phyloP scores from a whole-genome alignment of 176 grass and related monocot species.

The Musa schizocarpa region DNA sequence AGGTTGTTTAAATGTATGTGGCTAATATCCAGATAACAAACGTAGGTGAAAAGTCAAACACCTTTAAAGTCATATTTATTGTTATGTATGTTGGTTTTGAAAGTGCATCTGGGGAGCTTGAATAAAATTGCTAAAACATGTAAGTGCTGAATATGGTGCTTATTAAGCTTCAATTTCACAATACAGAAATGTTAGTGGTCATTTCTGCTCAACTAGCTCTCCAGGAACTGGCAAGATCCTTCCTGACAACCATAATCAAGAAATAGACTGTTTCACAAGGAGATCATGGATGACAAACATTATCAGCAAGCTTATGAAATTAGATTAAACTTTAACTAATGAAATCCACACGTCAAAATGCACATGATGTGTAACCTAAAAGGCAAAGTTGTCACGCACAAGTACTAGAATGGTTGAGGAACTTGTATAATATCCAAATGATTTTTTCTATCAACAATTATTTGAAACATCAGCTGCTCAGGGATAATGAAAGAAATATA shows the following conservation, averaged over 20 bases:
- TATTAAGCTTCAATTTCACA: background rate
- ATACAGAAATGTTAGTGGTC: background rate
- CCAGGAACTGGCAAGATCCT: background rate
- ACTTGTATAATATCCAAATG: background rate
- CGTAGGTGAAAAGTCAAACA: background rate
- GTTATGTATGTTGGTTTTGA: background rate
- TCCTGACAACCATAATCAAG: background rate
- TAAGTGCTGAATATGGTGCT: background rate
- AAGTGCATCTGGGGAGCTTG: background rate
- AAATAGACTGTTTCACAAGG: background rate
- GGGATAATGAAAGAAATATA: background rate
- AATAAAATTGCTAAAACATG: background rate
- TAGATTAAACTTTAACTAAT: background rate
- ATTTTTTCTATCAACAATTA: background rate
- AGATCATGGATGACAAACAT: background rate
- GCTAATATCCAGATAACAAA: background rate
- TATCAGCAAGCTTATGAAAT: background rate
- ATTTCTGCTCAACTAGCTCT: background rate
- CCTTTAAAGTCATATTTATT: no score
- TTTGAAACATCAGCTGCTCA: background rate
- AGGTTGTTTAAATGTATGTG: background rate
- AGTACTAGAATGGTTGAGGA: background rate
- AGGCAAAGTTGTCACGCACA: background rate
- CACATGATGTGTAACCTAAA: background rate
- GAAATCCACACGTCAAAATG: background rate